These are phyloP conservation scores for Monsonia emarginata DNA, from an alignment of 441 rosid genomes.

Conservation along the genomic window DNA sequence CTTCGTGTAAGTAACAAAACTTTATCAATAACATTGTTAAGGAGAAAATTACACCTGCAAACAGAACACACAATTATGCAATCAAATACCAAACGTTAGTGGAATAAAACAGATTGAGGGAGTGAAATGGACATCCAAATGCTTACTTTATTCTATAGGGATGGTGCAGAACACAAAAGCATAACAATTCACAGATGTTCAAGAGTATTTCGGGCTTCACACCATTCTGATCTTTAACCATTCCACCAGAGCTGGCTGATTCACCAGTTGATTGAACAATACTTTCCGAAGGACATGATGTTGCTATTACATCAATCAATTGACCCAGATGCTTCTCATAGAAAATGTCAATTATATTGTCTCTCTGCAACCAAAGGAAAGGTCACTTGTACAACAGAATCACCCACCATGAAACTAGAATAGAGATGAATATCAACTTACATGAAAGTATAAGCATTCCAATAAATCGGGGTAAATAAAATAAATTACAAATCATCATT, in stretches of 20 bases:
- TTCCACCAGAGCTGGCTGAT: slow-evolving; percentile 36
- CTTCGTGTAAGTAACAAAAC: slow-evolving; percentile 74
- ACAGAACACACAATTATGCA: slow-evolving; percentile 20
- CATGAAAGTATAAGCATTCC: slow-evolving; percentile 16
- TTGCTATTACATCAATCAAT: slow-evolving; percentile 73
- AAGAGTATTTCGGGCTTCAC: slow-evolving; percentile 82
- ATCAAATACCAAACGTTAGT: not conserved
- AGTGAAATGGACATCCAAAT: slow-evolving; percentile 17
- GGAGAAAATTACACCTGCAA: slow-evolving; percentile 89
- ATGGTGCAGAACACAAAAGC: slow-evolving; percentile 94
- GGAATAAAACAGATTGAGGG: slow-evolving; percentile 5
- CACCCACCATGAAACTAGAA: slow-evolving; percentile 13
- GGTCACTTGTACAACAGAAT: slow-evolving; percentile 15
- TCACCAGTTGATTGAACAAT: slow-evolving; percentile 31
- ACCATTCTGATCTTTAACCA: slow-evolving; percentile 32
- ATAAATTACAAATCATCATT: slow-evolving; percentile 16
- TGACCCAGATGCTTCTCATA: slow-evolving; percentile 89
- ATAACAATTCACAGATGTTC: slow-evolving; percentile 84
- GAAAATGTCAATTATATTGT: slow-evolving; percentile 74
- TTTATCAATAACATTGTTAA: slow-evolving; percentile 70
- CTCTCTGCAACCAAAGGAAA: slow-evolving; percentile 56
- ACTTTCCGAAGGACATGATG: slow-evolving; percentile 50
- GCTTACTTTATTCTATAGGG: slow-evolving; percentile 84
- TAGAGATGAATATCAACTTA: slow-evolving; percentile 14
- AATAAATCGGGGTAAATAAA: slow-evolving; percentile 16